A percentile compares a stretch with the other conserved stretches of the same genome.
phyloP scores from a whole-genome alignment of 2,329 filamentous ascomycete genomes.

The Elsinoe perseae region DNA sequence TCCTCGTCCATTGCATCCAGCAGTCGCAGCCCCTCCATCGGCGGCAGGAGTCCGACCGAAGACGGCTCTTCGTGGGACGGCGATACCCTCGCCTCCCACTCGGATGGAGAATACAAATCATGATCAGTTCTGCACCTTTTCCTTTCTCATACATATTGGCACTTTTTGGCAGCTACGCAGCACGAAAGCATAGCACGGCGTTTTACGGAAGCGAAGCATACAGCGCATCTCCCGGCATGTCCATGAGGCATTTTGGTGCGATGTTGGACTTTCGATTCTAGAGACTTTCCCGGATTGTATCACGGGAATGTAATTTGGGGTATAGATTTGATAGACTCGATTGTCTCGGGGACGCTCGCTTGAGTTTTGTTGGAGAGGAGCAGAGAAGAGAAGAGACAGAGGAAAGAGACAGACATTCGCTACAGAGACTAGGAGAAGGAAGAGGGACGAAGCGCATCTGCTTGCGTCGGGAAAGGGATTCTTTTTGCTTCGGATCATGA shows the following conservation, averaged over 20 bases:
- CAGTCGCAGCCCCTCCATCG: conserved; percentile 50
- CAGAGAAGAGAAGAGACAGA: not conserved
- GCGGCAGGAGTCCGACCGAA: conserved; percentile 43
- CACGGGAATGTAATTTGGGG: not conserved
- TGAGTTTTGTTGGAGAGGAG: too few relatives aligned
- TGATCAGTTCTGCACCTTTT: conserved; percentile 2
- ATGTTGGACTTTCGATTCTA: not conserved
- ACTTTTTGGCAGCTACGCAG: conserved; percentile 6
- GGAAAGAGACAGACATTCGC: not conserved
- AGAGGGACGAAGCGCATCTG: not conserved
- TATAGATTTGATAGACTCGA: not conserved
- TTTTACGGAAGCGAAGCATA: conserved; percentile 1
- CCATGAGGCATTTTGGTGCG: not conserved
- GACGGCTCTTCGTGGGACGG: conserved; percentile 52
- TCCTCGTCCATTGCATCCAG: conserved; percentile 66
- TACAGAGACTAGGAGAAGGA: not conserved
- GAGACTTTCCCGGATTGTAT: not conserved
- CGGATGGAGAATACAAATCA: conserved; percentile 33
- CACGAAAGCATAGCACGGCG: conserved; percentile 16
- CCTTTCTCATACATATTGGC: not conserved
- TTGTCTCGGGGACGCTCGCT: too few relatives aligned
- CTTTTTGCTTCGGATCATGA: conserved; percentile 9
- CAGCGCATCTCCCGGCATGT: conserved; percentile 4
- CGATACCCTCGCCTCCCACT: conserved; percentile 44
- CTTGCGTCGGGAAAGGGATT: not conserved